Evolutionary conservation across 495 filamentous ascomycete genomes (phyloP), one percentile per base, ranked within the genome.

Genomic region (Penicillium desertorum): DNA sequence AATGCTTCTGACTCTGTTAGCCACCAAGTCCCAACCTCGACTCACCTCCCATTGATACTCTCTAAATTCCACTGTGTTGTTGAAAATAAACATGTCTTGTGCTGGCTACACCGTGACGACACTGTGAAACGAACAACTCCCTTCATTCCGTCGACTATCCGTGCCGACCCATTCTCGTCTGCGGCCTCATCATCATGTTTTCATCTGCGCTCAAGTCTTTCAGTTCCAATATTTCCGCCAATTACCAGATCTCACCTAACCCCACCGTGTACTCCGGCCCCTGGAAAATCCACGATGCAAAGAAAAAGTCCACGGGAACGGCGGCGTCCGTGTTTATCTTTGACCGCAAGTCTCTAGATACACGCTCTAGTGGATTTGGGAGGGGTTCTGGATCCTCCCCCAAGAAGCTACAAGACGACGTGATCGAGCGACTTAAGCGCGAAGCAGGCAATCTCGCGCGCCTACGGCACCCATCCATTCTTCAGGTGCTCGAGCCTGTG

Each of bases 281-380:
- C 23, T 98, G 94, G 94, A 96, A 91, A 76, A 92, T 98, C 71
- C 91, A 91, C 77, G 90, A 95, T 76, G 95, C 89, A 44, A 97
- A 95, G 79, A 96, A 96, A 72, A 97, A 96, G 71, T 88, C 88
- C 12, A 94, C 91, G 0, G 87, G 86, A 34, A 96, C 93, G 61
- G 72, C 87, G 14, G 92, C 87, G 20, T 98, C 94, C 10, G 86
- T 98, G 57, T 98, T 98, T 66, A 86, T 96, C 59, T 97, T 98
- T 70, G 95, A 98, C 50, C 85, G 83, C 62, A 96, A 96, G 70
- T 80, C 81, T 0, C 77, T 98, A 53, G 92, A 97, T 44, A 73
- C 86, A 3, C 80, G 87, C 50, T 82, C 82, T 14, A 78, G 79
- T 8, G 80, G 79, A 8, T 67, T 87, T 43, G 74, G 83, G 9